Base-by-base conservation (phyloP, 192 early-diverging fungal species). In the Backusella mclennaniae region DNA sequence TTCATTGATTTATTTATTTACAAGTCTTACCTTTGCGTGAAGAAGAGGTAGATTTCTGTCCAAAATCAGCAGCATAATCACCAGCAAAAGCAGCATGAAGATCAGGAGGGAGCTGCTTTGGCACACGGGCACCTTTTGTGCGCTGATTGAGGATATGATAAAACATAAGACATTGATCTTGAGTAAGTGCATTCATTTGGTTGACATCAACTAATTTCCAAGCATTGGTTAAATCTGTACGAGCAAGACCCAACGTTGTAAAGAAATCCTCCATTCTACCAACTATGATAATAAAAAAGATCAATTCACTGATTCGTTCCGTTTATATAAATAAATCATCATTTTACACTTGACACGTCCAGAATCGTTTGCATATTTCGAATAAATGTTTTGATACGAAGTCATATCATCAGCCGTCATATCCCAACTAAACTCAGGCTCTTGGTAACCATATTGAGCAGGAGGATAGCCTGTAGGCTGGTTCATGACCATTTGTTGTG, bases 351-450 rank as follows among this genome's bases (percentile, higher is more conserved):
- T 79, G 1, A 88, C 85, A 78, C 87, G 85, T 29, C 86, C 87
- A 52, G 82, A 78, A 11, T 84, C 35, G 44, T 87, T 84, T 4
- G 83, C 84, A 73, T 88, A 85, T 67, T 86, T 88, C 39, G 77
- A 77, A 73, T 88, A 92, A 19, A 85, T 85, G 31, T 81, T 80
- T 69, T 89, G 89, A 74, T 90, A 92, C 44, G 84, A 88, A 29
- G 80, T 74, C 52, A 86, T 84, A 63, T 87, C 89, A 11, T 85
- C 80, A 2, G 90, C 81, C 39, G 88, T 83, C 72, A 92, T 92
- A 69, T 88, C 88, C 90, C 90, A 92, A 44, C 88, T 85, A 82
- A 91, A 91, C 21, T 90, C 85, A 41, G 84, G 17, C 14, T 71
- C 70, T 46, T 71, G 70, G 17, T 68, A 68, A 6, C 67, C 67